These are phyloP conservation scores for Torrubiellomyces zombiae DNA, from an alignment of 2,329 filamentous ascomycete genomes.

Conservation along the genomic window DNA sequence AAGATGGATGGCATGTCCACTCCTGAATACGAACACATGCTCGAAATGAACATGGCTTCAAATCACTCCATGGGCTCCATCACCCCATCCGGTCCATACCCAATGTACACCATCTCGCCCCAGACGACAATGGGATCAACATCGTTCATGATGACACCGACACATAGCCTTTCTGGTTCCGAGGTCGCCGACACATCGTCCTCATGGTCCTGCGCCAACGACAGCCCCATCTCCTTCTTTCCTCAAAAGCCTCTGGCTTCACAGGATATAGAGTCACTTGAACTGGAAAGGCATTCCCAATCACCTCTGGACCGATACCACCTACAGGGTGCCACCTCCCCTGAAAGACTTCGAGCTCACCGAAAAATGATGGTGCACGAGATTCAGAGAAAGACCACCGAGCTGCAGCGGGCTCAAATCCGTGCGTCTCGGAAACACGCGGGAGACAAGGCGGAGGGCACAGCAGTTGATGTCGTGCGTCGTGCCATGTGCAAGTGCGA, in stretches of 20 bases:
- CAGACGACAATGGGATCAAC: slow-evolving; percentile 14
- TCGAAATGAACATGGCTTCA: slow-evolving; percentile 19
- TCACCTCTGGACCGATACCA: slow-evolving; percentile 16
- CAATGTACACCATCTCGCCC: slow-evolving; percentile 19
- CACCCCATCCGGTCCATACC: slow-evolving; percentile 19
- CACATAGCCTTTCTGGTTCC: slow-evolving; percentile 21
- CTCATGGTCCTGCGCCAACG: slow-evolving; percentile 22
- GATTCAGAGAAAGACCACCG: slow-evolving; percentile 25
- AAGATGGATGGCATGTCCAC: slow-evolving; percentile 17
- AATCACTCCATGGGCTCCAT: slow-evolving; percentile 19
- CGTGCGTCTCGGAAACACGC: slow-evolving; percentile 14
- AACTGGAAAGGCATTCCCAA: slow-evolving; percentile 19
- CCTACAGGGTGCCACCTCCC: slow-evolving; percentile 16
- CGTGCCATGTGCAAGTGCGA: slow-evolving; percentile 27
- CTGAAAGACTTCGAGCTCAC: slow-evolving; percentile 17
- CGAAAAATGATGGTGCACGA: slow-evolving; percentile 24
- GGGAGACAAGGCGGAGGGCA: slow-evolving; percentile 11
- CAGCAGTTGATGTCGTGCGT: slow-evolving; percentile 19
- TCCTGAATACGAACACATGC: slow-evolving; percentile 21
- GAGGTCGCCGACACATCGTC: slow-evolving; percentile 20
- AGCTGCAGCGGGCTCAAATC: slow-evolving; percentile 25
- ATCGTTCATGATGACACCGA: slow-evolving; percentile 23
- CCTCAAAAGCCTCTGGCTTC: slow-evolving; percentile 14
- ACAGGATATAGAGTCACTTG: slow-evolving; percentile 15
- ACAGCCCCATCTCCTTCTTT: slow-evolving; percentile 25